Evolutionary conservation across 2,329 filamentous ascomycete genomes (phyloP).

Genomic region (Xylaria sp.): DNA sequence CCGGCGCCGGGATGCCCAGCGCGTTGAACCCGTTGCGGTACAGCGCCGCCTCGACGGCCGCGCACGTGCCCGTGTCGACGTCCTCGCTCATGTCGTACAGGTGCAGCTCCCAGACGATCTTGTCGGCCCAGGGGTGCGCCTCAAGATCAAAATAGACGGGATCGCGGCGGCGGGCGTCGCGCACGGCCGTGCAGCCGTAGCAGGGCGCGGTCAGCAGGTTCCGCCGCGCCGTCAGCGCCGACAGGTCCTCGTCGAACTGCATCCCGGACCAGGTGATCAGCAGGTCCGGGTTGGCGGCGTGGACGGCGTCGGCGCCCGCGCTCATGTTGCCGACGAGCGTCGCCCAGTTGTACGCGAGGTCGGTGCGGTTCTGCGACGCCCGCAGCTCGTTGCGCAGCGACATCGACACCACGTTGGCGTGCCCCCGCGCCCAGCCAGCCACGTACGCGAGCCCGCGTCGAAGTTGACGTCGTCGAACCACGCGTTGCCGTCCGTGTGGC

Average conservation of each 20-base stretch:
- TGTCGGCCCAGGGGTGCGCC: slow-evolving; percentile 50
- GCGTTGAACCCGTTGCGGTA: slow-evolving; percentile 56
- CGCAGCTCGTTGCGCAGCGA: slow-evolving; percentile 47
- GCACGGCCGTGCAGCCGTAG: slow-evolving; percentile 46
- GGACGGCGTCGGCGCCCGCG: slow-evolving; percentile 46
- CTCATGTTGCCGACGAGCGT: slow-evolving; percentile 49
- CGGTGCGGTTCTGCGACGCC: slow-evolving; percentile 39
- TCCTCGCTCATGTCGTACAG: slow-evolving; percentile 47
- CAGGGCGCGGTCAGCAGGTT: slow-evolving; percentile 45
- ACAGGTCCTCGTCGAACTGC: slow-evolving; percentile 51
- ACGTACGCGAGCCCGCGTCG: slow-evolving; percentile 55
- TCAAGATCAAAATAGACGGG: slow-evolving; percentile 50
- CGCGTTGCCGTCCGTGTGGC: slow-evolving; percentile 51
- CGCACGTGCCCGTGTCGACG: slow-evolving; percentile 49
- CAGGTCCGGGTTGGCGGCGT: slow-evolving; percentile 47
- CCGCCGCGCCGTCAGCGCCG: slow-evolving; percentile 44
- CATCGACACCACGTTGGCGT: slow-evolving; percentile 45
- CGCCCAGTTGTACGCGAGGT: slow-evolving; percentile 48
- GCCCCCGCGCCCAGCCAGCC: slow-evolving; percentile 44
- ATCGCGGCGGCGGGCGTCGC: slow-evolving; percentile 46
- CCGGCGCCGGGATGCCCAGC: slow-evolving; percentile 44
- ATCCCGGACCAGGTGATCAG: slow-evolving; percentile 54
- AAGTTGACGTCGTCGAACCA: slow-evolving; percentile 62
- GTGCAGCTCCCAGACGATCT: slow-evolving; percentile 51
- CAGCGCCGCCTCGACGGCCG: slow-evolving; percentile 50